Evolutionary conservation across 108 stramenopile genomes (phyloP).

Genomic region (Licmophora abbreviata): DNA sequence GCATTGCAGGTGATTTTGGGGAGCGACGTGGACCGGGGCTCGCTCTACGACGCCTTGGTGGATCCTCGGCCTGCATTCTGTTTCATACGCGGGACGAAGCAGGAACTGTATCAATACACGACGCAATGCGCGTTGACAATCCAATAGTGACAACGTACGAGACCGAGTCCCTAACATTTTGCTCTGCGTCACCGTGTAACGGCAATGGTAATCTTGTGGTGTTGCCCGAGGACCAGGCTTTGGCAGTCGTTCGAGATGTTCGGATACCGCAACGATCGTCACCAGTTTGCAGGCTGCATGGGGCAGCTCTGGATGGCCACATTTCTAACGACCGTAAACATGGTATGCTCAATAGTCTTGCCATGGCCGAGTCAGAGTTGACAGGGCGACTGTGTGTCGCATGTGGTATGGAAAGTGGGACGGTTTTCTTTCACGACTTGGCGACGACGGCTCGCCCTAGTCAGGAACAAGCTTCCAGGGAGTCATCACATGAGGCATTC

Average conservation of each 20-base stretch:
- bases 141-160: conserved; percentile 11
- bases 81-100: conserved; percentile 77
- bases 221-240: conserved; percentile 43
- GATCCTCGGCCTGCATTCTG: conserved; percentile 13
- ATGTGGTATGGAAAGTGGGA: conserved; percentile 82
- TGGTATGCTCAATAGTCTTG: conserved; percentile 75
- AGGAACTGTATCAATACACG: conserved; percentile 74
- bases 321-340: conserved; percentile 21
- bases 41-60: conserved; percentile 8
- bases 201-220: conserved; percentile 40
- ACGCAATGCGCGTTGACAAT: conserved; percentile 19
- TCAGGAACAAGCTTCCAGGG: too few relatives aligned
- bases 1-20: conserved; percentile 3
- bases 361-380: conserved; percentile 23
- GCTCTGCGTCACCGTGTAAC: conserved; percentile 53
- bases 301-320: conserved; percentile 14
- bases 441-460: conserved; percentile 5
- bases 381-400: conserved; percentile 32
- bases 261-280: conserved; percentile 7
- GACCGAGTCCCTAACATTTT: conserved; percentile 60
- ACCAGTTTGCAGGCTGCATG: conserved; percentile 17
- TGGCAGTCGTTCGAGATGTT: conserved; percentile 38
- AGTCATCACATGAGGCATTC: too few relatives aligned
- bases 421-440: conserved; percentile 63
- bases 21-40: conserved; percentile 8